Conservation (phyloP, 108 stramenopile species). For the Schizochytrium sp. region DNA sequence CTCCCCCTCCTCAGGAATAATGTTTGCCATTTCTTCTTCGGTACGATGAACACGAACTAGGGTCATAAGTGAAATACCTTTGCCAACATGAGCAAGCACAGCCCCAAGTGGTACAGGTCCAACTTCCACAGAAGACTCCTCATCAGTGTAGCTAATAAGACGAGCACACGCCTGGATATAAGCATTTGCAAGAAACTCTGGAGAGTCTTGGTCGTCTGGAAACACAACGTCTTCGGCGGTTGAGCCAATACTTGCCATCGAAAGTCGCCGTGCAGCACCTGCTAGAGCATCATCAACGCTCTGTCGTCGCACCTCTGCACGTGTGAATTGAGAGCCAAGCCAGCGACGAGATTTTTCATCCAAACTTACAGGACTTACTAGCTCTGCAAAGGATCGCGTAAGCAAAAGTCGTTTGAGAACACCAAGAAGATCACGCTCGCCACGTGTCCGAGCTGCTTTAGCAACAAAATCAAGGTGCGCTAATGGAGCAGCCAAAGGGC, state of each 20-base stretch:
- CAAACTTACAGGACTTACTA: slow-evolving; percentile 28
- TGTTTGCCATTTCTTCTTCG: background rate
- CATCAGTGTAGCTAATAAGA: background rate
- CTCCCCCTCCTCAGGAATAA: too few species aligned
- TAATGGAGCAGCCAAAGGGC: background rate
- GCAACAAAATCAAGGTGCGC: background rate
- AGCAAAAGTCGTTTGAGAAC: slow-evolving; percentile 40
- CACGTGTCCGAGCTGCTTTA: background rate
- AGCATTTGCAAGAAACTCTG: background rate
- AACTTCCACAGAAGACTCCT: background rate
- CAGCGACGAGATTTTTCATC: slow-evolving; percentile 29
- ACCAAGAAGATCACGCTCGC: slow-evolving; percentile 28
- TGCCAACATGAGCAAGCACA: background rate
- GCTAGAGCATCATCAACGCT: background rate
- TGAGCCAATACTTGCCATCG: background rate
- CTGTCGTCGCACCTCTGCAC: background rate
- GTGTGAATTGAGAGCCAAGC: slow-evolving; percentile 27
- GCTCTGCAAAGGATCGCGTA: slow-evolving; percentile 39
- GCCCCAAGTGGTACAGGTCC: background rate
- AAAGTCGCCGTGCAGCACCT: background rate
- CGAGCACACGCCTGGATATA: slow-evolving; percentile 16
- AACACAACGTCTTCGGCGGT: background rate
- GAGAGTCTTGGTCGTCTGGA: background rate
- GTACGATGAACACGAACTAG: background rate
- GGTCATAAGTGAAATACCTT: background rate